phyloP scores from a whole-genome alignment of 495 filamentous ascomycete species.

The Penicillium coffeae region DNA sequence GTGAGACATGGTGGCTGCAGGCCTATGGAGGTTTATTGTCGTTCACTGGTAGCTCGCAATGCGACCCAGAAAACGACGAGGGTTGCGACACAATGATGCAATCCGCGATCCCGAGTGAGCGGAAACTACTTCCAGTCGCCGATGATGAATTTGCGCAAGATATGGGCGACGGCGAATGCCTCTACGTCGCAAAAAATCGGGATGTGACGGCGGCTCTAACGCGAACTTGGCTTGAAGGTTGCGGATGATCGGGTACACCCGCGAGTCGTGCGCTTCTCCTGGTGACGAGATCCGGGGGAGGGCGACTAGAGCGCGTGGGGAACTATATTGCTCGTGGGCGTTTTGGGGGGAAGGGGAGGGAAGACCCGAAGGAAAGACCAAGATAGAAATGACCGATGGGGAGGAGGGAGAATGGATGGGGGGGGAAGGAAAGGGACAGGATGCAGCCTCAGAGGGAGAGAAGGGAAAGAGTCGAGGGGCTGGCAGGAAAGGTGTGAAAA shows the following conservation, averaged over 20 bases:
- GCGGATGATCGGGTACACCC: background rate
- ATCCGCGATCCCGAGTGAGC: conserved; percentile 12
- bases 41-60: conserved; percentile 8
- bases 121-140: background rate
- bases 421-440: conserved; percentile 7
- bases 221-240: background rate
- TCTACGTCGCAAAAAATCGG: background rate
- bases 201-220: background rate
- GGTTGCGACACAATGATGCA: conserved; percentile 45
- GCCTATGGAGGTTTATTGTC: conserved; percentile 1
- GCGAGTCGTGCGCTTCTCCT: background rate
- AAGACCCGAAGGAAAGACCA: background rate
- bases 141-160: background rate
- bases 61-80: conserved; percentile 16
- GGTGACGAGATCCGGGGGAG: background rate
- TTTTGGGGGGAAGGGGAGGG: background rate
- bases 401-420: conserved; percentile 4
- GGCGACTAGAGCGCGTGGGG: background rate
- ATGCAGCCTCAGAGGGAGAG: conserved; percentile 19
- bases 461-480: conserved; percentile 46
- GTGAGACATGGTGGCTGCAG: conserved; percentile 39
- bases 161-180: background rate
- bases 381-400: conserved; percentile 4
- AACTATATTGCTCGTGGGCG: background rate
- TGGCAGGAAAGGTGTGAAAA: conserved; percentile 42